Evolutionary conservation across 148 eudicot genomes (phyloP), one percentile per base, ranked within the genome.

Genomic region (Rhododendron henanense): DNA sequence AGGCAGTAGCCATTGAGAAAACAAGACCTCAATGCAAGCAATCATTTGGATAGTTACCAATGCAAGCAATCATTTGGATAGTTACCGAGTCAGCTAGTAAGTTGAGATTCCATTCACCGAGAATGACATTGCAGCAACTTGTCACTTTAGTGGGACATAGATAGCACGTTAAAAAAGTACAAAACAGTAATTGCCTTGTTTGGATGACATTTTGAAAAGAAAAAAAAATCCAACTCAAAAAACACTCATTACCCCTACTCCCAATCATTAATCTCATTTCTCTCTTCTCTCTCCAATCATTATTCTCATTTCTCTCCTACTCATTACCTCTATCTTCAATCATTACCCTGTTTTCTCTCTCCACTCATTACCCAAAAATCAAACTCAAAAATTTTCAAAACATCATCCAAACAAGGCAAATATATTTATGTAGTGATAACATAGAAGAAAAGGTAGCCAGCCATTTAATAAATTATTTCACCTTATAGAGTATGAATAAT

Each of bases 1-100:
- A 28, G 21, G 75, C 81, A 82, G 18, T 53, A 53, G 57, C 18
- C 57, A 53, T 37, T 39, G 53, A 86, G 55, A 59, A 75, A 86
- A 31, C 84, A 81, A 61, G 81, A 25, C 15, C 67, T 37, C 50
- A 25, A 75, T 65, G 16, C 48, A 7, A 39, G 79, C 28, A 83
- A 37, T 63, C 33, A 65, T 41, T 55, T 59, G 59, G 69, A 83
- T 74, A 48, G 21, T 10, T 39, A 39, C 41, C 41, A 5, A 80
- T 65, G 15, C 48, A 11, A 39, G 79, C 37, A 83, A 35, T 48
- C 33, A 65, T 53, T 55, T 59, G 59, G 69, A 83, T 74, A 48
- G 11, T 15, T 4, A 48, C 57, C 55, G 18, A 61, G 3, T 35
- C 31, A 61, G 74, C 69, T 23, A 39, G 25, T 39, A 77, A 25